Evolutionary conservation across 2,329 filamentous ascomycete species (phyloP), one percentile per base, ranked within the genome.

Genomic region (Incumbomyces delicatus): DNA sequence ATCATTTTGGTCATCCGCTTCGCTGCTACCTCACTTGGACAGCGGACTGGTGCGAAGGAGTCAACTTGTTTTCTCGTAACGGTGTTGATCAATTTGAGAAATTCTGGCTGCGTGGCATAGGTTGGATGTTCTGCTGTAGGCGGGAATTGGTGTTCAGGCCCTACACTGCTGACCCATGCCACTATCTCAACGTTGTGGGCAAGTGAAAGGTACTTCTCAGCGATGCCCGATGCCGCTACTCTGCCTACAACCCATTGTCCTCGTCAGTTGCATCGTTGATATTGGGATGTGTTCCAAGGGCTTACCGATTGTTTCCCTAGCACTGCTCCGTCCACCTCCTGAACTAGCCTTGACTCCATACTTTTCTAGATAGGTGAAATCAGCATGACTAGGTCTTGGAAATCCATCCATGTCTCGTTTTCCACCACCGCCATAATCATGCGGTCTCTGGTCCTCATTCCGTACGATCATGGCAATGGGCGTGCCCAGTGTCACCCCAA

Each of bases 291-390:
- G 18, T 18, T 27, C 4, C 22, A 30, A 42, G 18, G 27, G 51
- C 59, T 59, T 62, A 77, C 84, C 87, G 62, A 96, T 95, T 10
- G 90, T 96, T 75, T 96, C 90, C 54, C 90, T 76, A n/a, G 92
- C 92, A 63, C 83, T 89, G 63, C 84, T 89, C 52, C 92, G 78
- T 45, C 92, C 90, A 57, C 92, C 90, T 49, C 92, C 90, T 51
- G 82, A 88, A 63, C 80, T 86, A 32, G 92, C 88, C 73, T 94
- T 94, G 57, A 94, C 81, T 48, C 90, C 90, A 66, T 98, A 98
- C 71, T 96, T 96, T 66, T 95, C 86, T 51, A 95, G 75, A 70
- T 96, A 96, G 50, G 92, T 96, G 79, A 85, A 95, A 69, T 96
- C 90, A 50, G 92, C 90, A 68, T 96, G 92, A 63, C 81, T 87